Conservation (phyloP, 768 basidiomycete species). For the Boletus sensibilis region DNA sequence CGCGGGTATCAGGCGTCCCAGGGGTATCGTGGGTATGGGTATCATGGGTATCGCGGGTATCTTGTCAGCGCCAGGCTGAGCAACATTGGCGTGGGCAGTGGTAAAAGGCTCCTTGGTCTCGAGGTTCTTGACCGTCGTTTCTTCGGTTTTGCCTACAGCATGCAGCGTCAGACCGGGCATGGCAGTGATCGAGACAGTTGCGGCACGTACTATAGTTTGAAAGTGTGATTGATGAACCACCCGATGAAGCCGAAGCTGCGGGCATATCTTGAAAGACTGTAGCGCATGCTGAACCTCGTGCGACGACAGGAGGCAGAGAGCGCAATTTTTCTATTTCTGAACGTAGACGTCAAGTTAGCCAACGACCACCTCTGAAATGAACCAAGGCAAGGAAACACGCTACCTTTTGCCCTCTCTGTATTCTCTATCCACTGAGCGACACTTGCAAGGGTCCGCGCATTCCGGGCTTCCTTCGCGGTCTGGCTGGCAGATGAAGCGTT, state of each 20-base stretch:
- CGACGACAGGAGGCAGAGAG: neutral
- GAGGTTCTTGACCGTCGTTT: neutral
- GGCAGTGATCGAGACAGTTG: neutral
- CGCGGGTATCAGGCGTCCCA: slow-evolving; percentile 1
- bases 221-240: neutral
- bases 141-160: neutral
- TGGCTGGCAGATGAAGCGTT: neutral
- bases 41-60: slow-evolving; percentile 5
- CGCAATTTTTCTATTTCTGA: neutral
- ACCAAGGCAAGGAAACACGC: neutral
- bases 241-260: neutral
- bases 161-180: neutral
- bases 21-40: slow-evolving; percentile 2
- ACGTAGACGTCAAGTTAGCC: neutral
- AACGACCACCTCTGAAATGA: neutral
- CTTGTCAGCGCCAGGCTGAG: slow-evolving; percentile 9
- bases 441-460: neutral
- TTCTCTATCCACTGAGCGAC: neutral
- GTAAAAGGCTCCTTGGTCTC: neutral
- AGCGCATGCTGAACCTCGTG: neutral
- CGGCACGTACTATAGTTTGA: slow-evolving; percentile 6
- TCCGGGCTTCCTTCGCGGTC: slow-evolving; percentile 5
- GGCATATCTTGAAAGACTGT: neutral
- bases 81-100: neutral
- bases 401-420: slow-evolving; percentile 8